Evolutionary conservation across 768 basidiomycete species (phyloP).

Genomic region (Pilatotrama ljubarskyi): DNA sequence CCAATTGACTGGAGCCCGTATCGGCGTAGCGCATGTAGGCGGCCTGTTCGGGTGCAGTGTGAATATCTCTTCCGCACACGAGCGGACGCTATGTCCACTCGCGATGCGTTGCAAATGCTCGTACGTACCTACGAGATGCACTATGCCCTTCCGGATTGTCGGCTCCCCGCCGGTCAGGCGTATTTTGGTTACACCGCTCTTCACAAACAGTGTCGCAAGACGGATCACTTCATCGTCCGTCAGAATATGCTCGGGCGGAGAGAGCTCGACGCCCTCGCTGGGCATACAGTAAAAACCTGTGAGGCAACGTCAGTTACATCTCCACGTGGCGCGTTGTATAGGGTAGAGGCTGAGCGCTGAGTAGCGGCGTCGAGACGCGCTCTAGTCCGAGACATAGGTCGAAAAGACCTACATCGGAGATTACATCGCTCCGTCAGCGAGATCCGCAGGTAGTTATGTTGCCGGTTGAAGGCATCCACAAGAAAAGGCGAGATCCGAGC

Average conservation of each 20-base stretch:
- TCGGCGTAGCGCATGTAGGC: conserved; percentile 58
- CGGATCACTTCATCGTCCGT: conserved; percentile 76
- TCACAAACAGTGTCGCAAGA: conserved; percentile 75
- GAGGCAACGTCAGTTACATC: conserved; percentile 6
- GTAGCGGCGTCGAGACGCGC: neutral
- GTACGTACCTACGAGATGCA: conserved; percentile 62
- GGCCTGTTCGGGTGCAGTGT: conserved; percentile 39
- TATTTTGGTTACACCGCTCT: conserved; percentile 83
- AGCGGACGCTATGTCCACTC: neutral
- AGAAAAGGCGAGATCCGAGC: conserved; percentile 51
- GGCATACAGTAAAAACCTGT: conserved; percentile 94
- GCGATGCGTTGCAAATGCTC: neutral
- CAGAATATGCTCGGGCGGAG: conserved; percentile 67
- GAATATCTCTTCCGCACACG: neutral
- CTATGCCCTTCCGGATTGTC: conserved; percentile 74
- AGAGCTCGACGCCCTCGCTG: conserved; percentile 71
- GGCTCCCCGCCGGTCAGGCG: conserved; percentile 89
- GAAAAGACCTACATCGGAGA: conserved; percentile 61
- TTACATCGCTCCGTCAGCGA: conserved; percentile 88
- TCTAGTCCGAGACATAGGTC: neutral
- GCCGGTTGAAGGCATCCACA: conserved; percentile 64
- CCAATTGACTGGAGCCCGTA: conserved; percentile 72
- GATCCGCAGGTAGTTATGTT: conserved; percentile 87
- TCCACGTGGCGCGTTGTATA: conserved; percentile 6
- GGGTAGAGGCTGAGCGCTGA: too few species aligned